A percentile compares a stretch with the other conserved stretches of the same genome.
These are phyloP conservation scores for Pseudogymnoascus sp. DNA, from an alignment of 2,329 filamentous ascomycete species.

Conservation along the genomic window DNA sequence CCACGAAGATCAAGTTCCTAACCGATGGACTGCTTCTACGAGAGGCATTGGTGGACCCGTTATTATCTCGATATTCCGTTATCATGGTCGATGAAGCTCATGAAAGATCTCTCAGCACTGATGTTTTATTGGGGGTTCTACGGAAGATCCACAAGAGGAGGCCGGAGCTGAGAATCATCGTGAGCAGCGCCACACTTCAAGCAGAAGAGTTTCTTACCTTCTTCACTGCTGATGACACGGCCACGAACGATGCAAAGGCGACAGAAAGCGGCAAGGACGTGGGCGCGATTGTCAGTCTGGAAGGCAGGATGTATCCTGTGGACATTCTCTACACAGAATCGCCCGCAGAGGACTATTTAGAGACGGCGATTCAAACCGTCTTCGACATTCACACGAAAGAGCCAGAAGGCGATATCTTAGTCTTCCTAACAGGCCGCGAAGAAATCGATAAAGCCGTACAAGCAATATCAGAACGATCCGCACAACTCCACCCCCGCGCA, in stretches of 20 bases:
- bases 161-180: conserved; percentile 74
- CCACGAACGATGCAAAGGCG: conserved; percentile 15
- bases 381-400: conserved; percentile 83
- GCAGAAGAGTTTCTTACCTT: conserved; percentile 79
- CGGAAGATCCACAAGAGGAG: conserved; percentile 82
- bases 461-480: conserved; percentile 64
- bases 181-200: conserved; percentile 90
- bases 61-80: conserved; percentile 83
- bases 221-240: conserved; percentile 43
- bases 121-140: conserved; percentile 78
- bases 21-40: conserved; percentile 87
- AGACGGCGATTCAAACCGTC: conserved; percentile 72
- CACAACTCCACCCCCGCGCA: conserved; percentile 50
- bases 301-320: conserved; percentile 82
- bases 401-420: conserved; percentile 73
- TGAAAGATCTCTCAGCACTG: conserved; percentile 85
- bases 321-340: conserved; percentile 73
- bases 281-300: conserved; percentile 69
- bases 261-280: conserved; percentile 30
- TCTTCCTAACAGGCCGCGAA: conserved; percentile 87
- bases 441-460: conserved; percentile 84
- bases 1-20: conserved; percentile 86
- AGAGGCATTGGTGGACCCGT: conserved; percentile 86
- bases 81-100: conserved; percentile 99
- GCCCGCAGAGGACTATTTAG: conserved; percentile 78